Evolutionary conservation across 805 yeast genomes (phyloP).

Genomic region (Phaffomyces opuntiae): DNA sequence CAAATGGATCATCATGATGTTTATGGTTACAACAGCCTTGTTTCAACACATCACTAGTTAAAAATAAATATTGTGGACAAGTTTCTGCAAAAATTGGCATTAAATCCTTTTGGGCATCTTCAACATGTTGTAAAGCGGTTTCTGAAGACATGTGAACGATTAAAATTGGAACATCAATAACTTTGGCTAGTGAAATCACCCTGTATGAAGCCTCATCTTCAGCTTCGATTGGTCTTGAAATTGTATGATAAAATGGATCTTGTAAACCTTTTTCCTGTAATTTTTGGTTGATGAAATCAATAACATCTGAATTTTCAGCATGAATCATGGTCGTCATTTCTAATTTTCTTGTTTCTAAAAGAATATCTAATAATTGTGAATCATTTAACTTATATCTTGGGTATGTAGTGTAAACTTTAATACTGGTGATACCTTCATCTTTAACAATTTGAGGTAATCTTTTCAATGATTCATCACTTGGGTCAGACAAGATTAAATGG

Average conservation of each 20-base stretch:
- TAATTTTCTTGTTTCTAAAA: conserved; percentile 32
- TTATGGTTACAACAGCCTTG: conserved; percentile 21
- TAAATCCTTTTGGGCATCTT: conserved; percentile 33
- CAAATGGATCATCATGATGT: conserved; percentile 28
- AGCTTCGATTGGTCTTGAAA: conserved; percentile 37
- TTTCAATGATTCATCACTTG: conserved; percentile 24
- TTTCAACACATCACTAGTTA: conserved; percentile 33
- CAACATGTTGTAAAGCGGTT: conserved; percentile 33
- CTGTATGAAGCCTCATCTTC: conserved; percentile 46
- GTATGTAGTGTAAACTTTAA: conserved; percentile 37
- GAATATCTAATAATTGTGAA: conserved; percentile 31
- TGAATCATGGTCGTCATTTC: conserved; percentile 44
- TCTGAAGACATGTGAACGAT: conserved; percentile 44
- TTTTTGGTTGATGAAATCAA: conserved; percentile 33
- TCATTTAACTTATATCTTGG: conserved; percentile 35
- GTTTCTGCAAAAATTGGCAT: conserved; percentile 43
- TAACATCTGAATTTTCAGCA: conserved; percentile 45
- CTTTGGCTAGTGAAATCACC: conserved; percentile 35
- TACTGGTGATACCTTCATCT: conserved; percentile 15
- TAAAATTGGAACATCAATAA: conserved; percentile 38
- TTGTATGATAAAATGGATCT: conserved; percentile 39
- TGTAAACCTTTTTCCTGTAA: conserved; percentile 30
- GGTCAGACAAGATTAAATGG: conserved; percentile 37
- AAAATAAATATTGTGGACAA: conserved; percentile 42
- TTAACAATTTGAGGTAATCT: conserved; percentile 30